A percentile compares a stretch with the other conserved stretches of the same genome.
These are phyloP conservation scores for Hymenoscyphus linearis DNA, from an alignment of 2,329 filamentous ascomycete species.

Conservation along the genomic window DNA sequence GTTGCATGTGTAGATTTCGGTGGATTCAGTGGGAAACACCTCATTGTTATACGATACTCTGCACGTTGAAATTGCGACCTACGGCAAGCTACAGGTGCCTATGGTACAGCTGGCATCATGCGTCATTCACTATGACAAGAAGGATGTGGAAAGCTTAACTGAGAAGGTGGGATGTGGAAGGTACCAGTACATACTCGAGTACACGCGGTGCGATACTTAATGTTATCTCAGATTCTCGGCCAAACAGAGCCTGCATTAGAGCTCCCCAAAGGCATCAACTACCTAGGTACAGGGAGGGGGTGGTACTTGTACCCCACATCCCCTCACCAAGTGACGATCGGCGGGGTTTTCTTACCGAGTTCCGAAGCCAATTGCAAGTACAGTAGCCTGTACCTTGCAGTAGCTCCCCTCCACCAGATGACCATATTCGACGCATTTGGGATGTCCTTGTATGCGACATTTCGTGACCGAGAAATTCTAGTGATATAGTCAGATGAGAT, in stretches of 20 bases:
- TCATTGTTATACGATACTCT: constrained; percentile 11
- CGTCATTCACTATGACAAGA: constrained; percentile 5
- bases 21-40: constrained; percentile 1
- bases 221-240: no score
- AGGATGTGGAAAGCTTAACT: constrained; percentile 9
- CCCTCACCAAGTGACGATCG: background rate
- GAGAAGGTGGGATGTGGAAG: constrained; percentile 9
- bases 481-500: background rate
- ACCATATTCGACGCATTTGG: background rate
- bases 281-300: background rate
- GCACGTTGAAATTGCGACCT: constrained; percentile 13
- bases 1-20: background rate
- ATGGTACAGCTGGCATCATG: background rate
- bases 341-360: background rate
- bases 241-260: no score
- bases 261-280: background rate
- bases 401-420: background rate
- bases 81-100: constrained; percentile 4
- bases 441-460: background rate
- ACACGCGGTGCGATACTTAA: constrained; percentile 3
- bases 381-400: constrained; percentile 5
- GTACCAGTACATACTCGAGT: background rate
- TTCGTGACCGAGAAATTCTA: background rate
- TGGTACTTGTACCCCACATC: background rate
- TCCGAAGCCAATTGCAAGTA: background rate